Evolutionary conservation across 2,329 filamentous ascomycete species (phyloP).

Genomic region (Neonectria punicea): DNA sequence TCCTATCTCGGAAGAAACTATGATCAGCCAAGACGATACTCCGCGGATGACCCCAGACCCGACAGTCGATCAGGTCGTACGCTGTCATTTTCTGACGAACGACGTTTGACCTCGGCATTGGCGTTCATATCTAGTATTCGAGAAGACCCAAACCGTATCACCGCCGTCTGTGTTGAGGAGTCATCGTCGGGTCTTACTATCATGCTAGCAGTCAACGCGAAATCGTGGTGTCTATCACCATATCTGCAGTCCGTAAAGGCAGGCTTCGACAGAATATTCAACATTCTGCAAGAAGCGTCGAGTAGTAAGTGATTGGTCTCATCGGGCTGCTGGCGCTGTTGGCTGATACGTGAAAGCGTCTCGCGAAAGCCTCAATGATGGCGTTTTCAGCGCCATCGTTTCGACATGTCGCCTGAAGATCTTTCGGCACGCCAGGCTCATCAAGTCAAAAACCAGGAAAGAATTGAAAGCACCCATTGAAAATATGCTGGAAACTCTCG

Average conservation of each 20-base stretch:
- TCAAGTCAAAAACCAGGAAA: neutral
- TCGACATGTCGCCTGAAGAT: slow-evolving; percentile 28
- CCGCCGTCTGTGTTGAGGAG: slow-evolving; percentile 37
- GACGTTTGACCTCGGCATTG: slow-evolving; percentile 24
- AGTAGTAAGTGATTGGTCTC: slow-evolving; percentile 2
- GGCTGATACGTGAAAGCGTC: slow-evolving; percentile 11
- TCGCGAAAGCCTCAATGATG: neutral
- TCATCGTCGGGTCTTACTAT: slow-evolving; percentile 9
- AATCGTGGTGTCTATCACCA: neutral
- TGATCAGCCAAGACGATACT: slow-evolving; percentile 4
- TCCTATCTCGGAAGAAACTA: slow-evolving; percentile 17
- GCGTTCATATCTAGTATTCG: slow-evolving; percentile 34
- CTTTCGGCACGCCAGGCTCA: slow-evolving; percentile 19
- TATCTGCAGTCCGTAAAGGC: slow-evolving; percentile 29
- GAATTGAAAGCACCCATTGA: slow-evolving; percentile 1
- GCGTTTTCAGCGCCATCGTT: slow-evolving; percentile 20
- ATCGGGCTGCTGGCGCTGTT: too few relatives aligned
- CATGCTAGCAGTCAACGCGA: slow-evolving; percentile 37
- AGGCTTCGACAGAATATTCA: slow-evolving; percentile 32
- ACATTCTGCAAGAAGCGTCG: slow-evolving; percentile 6
- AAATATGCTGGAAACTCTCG: neutral
- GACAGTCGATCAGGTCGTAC: neutral
- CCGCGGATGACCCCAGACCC: neutral
- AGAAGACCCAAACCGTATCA: slow-evolving; percentile 20
- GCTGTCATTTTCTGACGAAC: slow-evolving; percentile 32